Evolutionary conservation across 441 rosid species (phyloP).

Genomic region (Jatropha podagrica): DNA sequence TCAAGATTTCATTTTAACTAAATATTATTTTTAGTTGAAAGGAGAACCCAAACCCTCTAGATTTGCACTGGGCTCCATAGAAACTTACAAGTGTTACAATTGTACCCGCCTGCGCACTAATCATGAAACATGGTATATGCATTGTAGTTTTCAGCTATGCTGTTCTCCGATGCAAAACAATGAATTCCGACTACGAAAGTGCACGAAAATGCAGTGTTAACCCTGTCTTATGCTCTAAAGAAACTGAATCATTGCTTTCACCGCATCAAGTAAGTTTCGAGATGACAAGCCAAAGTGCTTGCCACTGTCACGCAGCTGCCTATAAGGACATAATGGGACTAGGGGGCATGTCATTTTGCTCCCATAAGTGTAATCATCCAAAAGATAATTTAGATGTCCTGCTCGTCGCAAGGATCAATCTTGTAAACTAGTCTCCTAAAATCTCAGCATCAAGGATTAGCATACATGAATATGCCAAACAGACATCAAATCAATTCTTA

Average conservation of each 20-base stretch:
- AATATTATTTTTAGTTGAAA: too few species aligned
- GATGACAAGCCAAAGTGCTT: neutral
- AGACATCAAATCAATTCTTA: too few species aligned
- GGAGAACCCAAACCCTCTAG: too few species aligned
- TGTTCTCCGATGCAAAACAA: neutral
- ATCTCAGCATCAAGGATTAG: too few species aligned
- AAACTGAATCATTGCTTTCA: neutral
- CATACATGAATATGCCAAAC: too few species aligned
- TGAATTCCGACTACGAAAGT: neutral
- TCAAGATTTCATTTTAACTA: too few species aligned
- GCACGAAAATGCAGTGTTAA: neutral
- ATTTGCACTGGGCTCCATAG: too few species aligned
- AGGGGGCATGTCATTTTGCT: neutral
- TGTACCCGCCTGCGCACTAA: neutral
- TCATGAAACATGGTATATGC: neutral
- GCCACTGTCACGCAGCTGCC: neutral
- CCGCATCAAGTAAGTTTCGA: neutral
- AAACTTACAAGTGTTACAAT: too few species aligned
- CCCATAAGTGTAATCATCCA: neutral
- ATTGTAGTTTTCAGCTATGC: too few species aligned
- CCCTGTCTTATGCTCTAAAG: neutral
- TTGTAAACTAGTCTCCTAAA: too few species aligned
- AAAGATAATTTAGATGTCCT: neutral
- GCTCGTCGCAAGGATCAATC: neutral
- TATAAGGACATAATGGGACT: neutral